phyloP scores from a whole-genome alignment of 805 yeast species.

The Candida quercuum region DNA sequence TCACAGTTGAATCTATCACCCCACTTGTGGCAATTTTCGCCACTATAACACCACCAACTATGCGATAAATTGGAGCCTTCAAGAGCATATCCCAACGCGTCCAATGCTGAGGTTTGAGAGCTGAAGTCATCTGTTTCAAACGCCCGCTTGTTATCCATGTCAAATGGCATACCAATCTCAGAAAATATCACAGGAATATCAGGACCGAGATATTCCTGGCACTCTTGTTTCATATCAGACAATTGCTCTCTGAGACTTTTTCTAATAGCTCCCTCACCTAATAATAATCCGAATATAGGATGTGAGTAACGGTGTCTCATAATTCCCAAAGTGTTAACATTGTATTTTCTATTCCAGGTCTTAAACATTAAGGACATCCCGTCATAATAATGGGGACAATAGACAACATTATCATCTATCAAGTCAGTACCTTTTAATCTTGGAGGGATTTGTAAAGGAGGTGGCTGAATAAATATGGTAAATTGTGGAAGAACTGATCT shows the following conservation, averaged over 20 bases:
- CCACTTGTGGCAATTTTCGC: slow-evolving; percentile 68
- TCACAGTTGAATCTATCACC: slow-evolving; percentile 95
- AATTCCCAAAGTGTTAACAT: slow-evolving; percentile 86
- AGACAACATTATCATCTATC: slow-evolving; percentile 61
- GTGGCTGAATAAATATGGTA: slow-evolving; percentile 71
- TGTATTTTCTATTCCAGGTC: slow-evolving; percentile 76
- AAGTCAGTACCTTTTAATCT: slow-evolving; percentile 35
- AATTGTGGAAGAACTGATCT: slow-evolving; percentile 40
- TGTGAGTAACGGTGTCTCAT: slow-evolving; percentile 70
- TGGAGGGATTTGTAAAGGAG: slow-evolving; percentile 52
- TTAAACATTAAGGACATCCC: slow-evolving; percentile 92
- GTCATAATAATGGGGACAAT: slow-evolving; percentile 90
- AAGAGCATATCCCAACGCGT: slow-evolving; percentile 73
- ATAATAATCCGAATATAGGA: slow-evolving; percentile 69
- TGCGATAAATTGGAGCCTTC: slow-evolving; percentile 70
- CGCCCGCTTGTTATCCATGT: slow-evolving; percentile 80
- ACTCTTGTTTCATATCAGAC: slow-evolving; percentile 59
- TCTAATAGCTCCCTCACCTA: slow-evolving; percentile 78
- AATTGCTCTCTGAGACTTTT: slow-evolving; percentile 68
- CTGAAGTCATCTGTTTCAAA: slow-evolving; percentile 60
- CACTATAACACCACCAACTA: slow-evolving; percentile 83
- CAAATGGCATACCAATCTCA: slow-evolving; percentile 97
- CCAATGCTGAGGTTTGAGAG: slow-evolving; percentile 77
- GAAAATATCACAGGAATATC: slow-evolving; percentile 72
- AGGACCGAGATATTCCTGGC: slow-evolving; percentile 53